These are phyloP conservation scores for Leishmania tropica DNA, from an alignment of 208 protist species.

Conservation along the genomic window DNA sequence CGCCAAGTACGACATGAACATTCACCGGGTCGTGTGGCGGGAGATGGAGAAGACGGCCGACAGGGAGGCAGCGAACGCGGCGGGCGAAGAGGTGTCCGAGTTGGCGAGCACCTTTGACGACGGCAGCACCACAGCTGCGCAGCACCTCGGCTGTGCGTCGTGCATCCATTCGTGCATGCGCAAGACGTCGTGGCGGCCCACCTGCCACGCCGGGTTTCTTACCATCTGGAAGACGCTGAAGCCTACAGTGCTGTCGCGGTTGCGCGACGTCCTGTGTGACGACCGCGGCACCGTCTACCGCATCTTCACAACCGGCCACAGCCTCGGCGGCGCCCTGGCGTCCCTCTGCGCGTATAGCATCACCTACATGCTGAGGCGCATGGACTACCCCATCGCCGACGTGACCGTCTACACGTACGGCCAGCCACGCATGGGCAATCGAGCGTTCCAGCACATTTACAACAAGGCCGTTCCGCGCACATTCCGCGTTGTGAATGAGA, in stretches of 20 bases:
- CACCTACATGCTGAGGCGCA: conserved; percentile 38
- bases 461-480: conserved; percentile 81
- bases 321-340: conserved; percentile 88
- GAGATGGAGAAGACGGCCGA: conserved; percentile 56
- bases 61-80: neutral
- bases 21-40: conserved; percentile 70
- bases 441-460: conserved; percentile 68
- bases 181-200: conserved; percentile 50
- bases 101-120: conserved; percentile 13
- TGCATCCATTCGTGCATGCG: conserved; percentile 30
- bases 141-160: conserved; percentile 33
- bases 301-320: conserved; percentile 88
- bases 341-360: conserved; percentile 88
- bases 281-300: conserved; percentile 63
- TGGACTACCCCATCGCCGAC: conserved; percentile 72
- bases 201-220: conserved; percentile 87
- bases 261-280: conserved; percentile 42
- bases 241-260: conserved; percentile 48
- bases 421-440: conserved; percentile 86
- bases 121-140: conserved; percentile 18
- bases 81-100: neutral
- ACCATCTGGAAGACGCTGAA: conserved; percentile 75
- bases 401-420: conserved; percentile 92
- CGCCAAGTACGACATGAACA: conserved; percentile 74
- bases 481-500: conserved; percentile 91